Evolutionary conservation across 306 rosid species (phyloP).

Genomic region (Cucurbita argyrosperma): DNA sequence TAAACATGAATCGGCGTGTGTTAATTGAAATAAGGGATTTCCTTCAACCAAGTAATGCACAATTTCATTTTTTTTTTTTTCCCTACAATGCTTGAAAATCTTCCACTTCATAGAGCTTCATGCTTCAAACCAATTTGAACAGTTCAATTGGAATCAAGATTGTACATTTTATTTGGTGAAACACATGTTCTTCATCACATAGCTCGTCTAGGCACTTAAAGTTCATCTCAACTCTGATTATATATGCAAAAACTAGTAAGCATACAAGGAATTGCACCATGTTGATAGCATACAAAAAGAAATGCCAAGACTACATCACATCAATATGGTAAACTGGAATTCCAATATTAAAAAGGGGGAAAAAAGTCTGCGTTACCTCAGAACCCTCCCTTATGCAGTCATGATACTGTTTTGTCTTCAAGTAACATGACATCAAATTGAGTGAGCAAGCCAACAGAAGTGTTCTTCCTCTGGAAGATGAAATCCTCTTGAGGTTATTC

Average conservation of each 20-base stretch:
- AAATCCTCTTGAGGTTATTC: constrained; percentile 53
- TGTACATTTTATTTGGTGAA: neutral
- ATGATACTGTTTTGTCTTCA: constrained; percentile 65
- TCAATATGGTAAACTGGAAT: constrained; percentile 1
- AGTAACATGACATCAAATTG: constrained; percentile 91
- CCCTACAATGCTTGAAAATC: neutral
- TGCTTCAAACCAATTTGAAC: neutral
- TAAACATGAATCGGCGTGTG: neutral
- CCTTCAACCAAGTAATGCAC: neutral
- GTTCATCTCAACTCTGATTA: neutral
- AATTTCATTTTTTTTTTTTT: neutral
- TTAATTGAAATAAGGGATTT: neutral
- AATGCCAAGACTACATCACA: neutral
- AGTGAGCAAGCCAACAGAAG: constrained; percentile 83
- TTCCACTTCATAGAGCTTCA: neutral
- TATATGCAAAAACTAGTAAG: neutral
- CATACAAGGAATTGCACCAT: neutral
- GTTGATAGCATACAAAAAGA: neutral
- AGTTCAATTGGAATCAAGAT: neutral
- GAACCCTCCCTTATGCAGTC: constrained; percentile 84
- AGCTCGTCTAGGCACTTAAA: neutral
- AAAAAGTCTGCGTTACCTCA: constrained; percentile 42
- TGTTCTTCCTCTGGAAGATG: constrained; percentile 55
- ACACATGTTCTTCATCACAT: neutral
- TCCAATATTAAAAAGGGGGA: constrained; percentile 10